Conservation (phyloP, 148 eudicot genomes). For the Hydrangea macrophylla region DNA sequence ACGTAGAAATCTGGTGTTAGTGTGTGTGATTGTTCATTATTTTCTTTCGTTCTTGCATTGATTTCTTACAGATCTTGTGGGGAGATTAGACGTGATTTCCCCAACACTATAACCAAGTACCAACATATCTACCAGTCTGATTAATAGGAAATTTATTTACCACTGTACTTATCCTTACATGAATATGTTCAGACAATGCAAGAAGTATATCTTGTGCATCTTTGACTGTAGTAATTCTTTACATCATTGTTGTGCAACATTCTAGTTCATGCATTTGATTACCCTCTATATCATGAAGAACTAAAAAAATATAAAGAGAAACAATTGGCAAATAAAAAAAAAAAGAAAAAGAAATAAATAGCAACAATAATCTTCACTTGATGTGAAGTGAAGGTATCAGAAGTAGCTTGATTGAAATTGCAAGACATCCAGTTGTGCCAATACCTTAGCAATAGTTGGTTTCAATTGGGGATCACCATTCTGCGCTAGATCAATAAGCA, state of each 20-base stretch:
- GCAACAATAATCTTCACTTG: background rate
- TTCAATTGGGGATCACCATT: slow-evolving; percentile 55
- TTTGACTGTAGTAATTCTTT: background rate
- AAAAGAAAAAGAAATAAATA: background rate
- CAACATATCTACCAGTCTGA: too few relatives aligned
- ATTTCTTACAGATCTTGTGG: too few relatives aligned
- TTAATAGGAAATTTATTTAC: too few relatives aligned
- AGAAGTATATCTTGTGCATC: background rate
- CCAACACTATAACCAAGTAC: too few relatives aligned
- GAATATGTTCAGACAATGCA: too few relatives aligned
- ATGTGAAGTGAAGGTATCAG: slow-evolving; percentile 23
- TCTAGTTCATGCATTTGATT: too few relatives aligned
- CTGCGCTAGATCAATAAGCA: slow-evolving; percentile 70
- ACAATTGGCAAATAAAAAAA: background rate
- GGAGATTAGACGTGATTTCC: too few relatives aligned
- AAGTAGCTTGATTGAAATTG: slow-evolving; percentile 86
- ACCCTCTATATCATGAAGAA: background rate
- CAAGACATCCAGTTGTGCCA: slow-evolving; percentile 82
- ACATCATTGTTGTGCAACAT: background rate
- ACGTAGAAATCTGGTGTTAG: too few relatives aligned
- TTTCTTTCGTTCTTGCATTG: too few relatives aligned
- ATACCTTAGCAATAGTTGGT: slow-evolving; percentile 54
- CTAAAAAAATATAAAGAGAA: background rate
- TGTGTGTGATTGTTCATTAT: too few relatives aligned
- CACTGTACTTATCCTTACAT: too few relatives aligned